Base-by-base conservation (phyloP, 2,329 filamentous ascomycete genomes). In the Cercospora sp. region DNA sequence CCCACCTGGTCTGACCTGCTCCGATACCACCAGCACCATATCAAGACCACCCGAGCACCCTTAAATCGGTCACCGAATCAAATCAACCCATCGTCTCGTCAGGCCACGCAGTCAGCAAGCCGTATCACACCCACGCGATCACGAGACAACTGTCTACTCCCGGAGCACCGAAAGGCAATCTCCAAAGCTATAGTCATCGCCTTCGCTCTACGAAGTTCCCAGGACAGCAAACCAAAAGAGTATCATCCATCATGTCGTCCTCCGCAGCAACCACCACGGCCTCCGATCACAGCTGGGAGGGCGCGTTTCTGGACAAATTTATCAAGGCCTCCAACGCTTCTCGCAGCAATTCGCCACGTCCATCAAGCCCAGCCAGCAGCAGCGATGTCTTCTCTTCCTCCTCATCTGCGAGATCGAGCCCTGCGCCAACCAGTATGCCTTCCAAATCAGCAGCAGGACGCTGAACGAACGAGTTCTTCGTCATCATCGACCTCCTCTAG, bases 231-330 rank as follows among this genome's bases (percentile, higher is more conserved):
- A 8, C 55, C 30, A 37, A 37, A 37, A 59, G 8, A 55, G 24
- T 26, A 28, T 37, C 30, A 59, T 51, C 32, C 24, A 62, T 26
- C 43, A 67, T 66, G 67, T 63, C 62, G 53, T 63, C 68, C 6
- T 53, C 67, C 24, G 21, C 62, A 40, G 24, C 24, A 21, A 32
- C 66, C 60, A 18, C 53, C 24, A 55, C 67, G 40, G 21, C 34
- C 21, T 40, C 62, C 21, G 45, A 45, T 13, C 62, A 66, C 57
- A 61, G 59, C 63, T 69, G 69, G 69, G 65, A 65, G 51, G 49
- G 66, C 21, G 57, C 63, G 8, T 70, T 70, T 53, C 64, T 70
- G 16, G 64, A 67, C 34, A 70, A 70, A 57, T 70, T 70, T 65
- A 59, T 70, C 61, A 59, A 68, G 63, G 66, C 69, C 21, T 68